Evolutionary conservation across 2,329 filamentous ascomycete species (phyloP), one percentile per base, ranked within the genome.

Genomic region (Monosporascus sp.): DNA sequence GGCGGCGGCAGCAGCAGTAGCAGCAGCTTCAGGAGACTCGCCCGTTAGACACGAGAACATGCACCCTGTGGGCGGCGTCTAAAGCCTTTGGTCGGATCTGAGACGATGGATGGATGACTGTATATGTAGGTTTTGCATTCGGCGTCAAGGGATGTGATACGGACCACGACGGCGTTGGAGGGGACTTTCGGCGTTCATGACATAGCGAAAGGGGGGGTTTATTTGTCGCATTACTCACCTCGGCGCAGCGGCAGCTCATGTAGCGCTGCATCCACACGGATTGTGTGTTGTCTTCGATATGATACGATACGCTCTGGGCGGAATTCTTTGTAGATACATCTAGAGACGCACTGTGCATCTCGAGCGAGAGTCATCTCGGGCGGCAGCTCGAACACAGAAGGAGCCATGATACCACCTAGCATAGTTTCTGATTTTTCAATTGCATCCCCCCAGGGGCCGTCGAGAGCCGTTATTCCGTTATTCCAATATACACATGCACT

Each of bases 31-130:
- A 6, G 22, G 42, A 15, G 65, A 64, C 31, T 54, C 60, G 25
- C 54, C 62, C 14, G 55, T 62, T 34, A 64, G 67, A 51, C 64
- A 56, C 47, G 69, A 72, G 42, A 57, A 57, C 14, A 60, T 59
- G 47, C 62, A 68, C n/a, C 58, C 65, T 38, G 63, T 66, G 11
- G 65, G 59, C 50, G 65, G 54, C 50, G 54, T 37, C n/a, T 36
- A 34, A 34, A 34, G 31, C 31, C 49, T 38, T 49, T 27, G 49
- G 37, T 47, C 38, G 52, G 51, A 37, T 14, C 57, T 54, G 45
- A n/a, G 18, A 17, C 22, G 18, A 60, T 62, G 57, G 60, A 61
- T 62, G 64, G 51, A 56, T 48, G 55, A 59, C 50, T 59, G 56
- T 54, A 58, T 60, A 54, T 54, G 60, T 57, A 58, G 22, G 9